A percentile compares a stretch with the other conserved stretches of the same genome.
Evolutionary conservation across 768 basidiomycete species (phyloP).

Genomic region (Brasilioporus rufonigricans): DNA sequence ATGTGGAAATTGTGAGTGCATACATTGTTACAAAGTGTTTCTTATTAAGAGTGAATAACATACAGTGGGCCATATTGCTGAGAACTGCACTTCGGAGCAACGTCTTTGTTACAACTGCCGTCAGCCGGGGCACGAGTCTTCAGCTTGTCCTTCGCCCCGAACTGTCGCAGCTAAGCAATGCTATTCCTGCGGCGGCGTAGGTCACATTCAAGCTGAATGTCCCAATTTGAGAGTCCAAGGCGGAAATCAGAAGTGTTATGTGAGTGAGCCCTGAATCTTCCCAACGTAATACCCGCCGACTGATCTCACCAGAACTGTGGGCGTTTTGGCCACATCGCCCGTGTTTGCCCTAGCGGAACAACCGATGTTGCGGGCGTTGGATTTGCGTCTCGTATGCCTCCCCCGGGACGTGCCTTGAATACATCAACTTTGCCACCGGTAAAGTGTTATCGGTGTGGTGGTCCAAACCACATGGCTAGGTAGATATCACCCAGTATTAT

Average conservation of each 20-base stretch:
- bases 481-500: constrained; percentile 27
- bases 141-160: constrained; percentile 81
- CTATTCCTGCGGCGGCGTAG: constrained; percentile 90
- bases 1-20: constrained; percentile 82
- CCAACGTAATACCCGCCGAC: constrained; percentile 1
- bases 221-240: constrained; percentile 73
- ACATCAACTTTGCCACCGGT: constrained; percentile 77
- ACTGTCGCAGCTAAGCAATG: constrained; percentile 86
- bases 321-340: constrained; percentile 80
- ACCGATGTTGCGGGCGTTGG: constrained; percentile 36
- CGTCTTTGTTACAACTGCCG: constrained; percentile 94
- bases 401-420: constrained; percentile 73
- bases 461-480: constrained; percentile 86
- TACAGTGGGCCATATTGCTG: constrained; percentile 89
- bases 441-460: constrained; percentile 88
- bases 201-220: constrained; percentile 87
- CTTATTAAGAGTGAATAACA: constrained; percentile 13
- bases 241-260: constrained; percentile 80
- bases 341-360: constrained; percentile 59
- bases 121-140: constrained; percentile 91
- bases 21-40: constrained; percentile 9
- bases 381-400: constrained; percentile 68
- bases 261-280: constrained; percentile 36
- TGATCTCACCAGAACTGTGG: constrained; percentile 61
- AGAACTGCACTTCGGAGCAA: constrained; percentile 85